Percentiles rank a stretch among this genome's conserved stretches.
phyloP scores from a whole-genome alignment of 2,329 filamentous ascomycete genomes.

The Chaetomium sp. region DNA sequence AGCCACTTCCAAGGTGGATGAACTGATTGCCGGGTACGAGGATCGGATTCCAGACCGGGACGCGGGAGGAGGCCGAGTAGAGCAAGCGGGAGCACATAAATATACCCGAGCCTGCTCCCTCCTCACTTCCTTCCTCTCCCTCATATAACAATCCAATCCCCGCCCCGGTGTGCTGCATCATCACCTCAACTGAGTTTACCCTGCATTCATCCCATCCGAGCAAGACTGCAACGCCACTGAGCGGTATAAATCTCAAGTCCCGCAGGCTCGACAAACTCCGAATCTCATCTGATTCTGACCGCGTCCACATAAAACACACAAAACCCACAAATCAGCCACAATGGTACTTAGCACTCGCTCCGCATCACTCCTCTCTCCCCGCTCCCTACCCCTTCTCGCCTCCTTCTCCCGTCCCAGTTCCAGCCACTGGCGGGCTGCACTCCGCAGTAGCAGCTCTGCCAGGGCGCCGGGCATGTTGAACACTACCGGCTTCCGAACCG shows the following conservation, averaged over 20 bases:
- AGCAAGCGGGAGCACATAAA: conserved; percentile 21
- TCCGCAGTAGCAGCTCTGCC: conserved; percentile 13
- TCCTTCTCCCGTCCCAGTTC: conserved; percentile 14
- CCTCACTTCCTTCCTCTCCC: conserved; percentile 4
- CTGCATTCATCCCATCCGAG: conserved; percentile 3
- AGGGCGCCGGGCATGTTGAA: neutral
- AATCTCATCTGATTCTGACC: neutral
- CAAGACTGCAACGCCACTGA: neutral
- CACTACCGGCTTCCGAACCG: neutral
- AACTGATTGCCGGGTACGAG: neutral
- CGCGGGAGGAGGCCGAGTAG: neutral
- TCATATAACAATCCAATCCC: neutral
- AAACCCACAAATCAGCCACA: conserved; percentile 26
- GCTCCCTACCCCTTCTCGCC: conserved; percentile 11
- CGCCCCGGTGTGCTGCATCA: conserved; percentile 3
- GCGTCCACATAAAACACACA: no score
- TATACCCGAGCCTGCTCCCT: conserved; percentile 16
- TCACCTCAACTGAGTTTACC: conserved; percentile 6
- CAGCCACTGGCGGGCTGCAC: conserved; percentile 14
- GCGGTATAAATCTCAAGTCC: neutral
- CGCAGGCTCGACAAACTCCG: neutral
- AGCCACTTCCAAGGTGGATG: conserved; percentile 1
- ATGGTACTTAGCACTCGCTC: conserved; percentile 33
- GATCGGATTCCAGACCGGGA: conserved; percentile 10
- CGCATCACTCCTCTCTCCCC: conserved; percentile 25